phyloP scores from a whole-genome alignment of 495 filamentous ascomycete species.

The Aspergillus panamensis region DNA sequence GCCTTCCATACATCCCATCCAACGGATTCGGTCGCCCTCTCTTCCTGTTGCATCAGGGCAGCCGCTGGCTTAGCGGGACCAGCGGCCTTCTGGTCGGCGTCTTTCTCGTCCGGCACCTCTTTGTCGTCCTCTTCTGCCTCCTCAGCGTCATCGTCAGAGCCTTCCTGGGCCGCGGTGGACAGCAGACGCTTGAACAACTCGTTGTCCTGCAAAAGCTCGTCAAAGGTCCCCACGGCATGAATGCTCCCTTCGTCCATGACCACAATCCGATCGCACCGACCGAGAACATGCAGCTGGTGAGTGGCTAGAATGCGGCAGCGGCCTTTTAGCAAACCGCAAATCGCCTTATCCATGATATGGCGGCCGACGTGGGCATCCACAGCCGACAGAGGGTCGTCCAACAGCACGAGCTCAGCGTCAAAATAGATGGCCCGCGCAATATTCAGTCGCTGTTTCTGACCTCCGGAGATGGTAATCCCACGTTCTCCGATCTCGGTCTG shows the following conservation, averaged over 20 bases:
- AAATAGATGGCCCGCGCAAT: conserved; percentile 85
- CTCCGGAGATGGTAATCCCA: conserved; percentile 64
- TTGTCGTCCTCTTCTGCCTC: conserved; percentile 6
- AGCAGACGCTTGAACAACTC: conserved; percentile 74
- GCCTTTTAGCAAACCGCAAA: conserved; percentile 81
- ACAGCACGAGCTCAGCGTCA: conserved; percentile 73
- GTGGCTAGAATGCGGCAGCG: conserved; percentile 91
- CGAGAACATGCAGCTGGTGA: conserved; percentile 89
- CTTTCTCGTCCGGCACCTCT: conserved; percentile 47
- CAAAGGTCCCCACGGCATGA: conserved; percentile 79
- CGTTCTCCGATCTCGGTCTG: conserved; percentile 58
- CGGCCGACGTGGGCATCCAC: conserved; percentile 86
- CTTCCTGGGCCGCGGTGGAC: conserved; percentile 74
- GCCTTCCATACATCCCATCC: conserved; percentile 77
- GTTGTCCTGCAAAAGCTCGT: conserved; percentile 76
- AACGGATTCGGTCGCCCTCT: conserved; percentile 76
- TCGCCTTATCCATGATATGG: conserved; percentile 95
- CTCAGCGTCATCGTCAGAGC: conserved; percentile 48
- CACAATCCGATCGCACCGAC: conserved; percentile 83
- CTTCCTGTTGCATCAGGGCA: conserved; percentile 87
- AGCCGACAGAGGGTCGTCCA: conserved; percentile 80
- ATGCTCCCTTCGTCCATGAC: conserved; percentile 87
- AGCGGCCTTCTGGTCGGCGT: conserved; percentile 47
- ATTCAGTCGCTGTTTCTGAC: conserved; percentile 65
- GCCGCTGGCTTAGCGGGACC: conserved; percentile 34